Evolutionary conservation across 2,329 filamentous ascomycete species (phyloP).

Genomic region (Lecanicillium sp.): DNA sequence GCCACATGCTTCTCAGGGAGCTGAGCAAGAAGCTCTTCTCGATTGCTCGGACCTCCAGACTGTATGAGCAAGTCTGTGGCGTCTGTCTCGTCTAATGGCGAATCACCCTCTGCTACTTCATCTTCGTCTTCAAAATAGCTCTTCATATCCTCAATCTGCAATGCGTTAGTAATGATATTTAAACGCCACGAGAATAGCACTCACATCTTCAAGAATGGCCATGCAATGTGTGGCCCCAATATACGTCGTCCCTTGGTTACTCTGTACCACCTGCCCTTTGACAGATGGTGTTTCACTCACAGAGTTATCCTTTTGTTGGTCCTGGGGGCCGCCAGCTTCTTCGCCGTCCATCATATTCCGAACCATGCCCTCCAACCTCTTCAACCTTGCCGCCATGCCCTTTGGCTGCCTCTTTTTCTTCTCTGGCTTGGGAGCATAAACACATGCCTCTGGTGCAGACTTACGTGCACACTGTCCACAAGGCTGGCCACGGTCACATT

Average conservation of each 20-base stretch:
- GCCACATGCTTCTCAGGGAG: conserved; percentile 37
- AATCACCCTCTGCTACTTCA: conserved; percentile 24
- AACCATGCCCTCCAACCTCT: conserved; percentile 50
- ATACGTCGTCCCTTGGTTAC: conserved; percentile 37
- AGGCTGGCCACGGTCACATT: conserved; percentile 44
- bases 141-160: conserved; percentile 50
- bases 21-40: conserved; percentile 36
- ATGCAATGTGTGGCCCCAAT: conserved; percentile 53
- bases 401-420: conserved; percentile 31
- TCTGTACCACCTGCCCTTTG: conserved; percentile 34
- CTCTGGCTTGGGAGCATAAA: conserved; percentile 38
- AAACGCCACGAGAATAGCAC: conserved; percentile 13
- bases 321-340: conserved; percentile 5
- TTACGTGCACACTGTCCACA: conserved; percentile 46
- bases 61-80: conserved; percentile 35
- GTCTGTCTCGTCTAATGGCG: conserved; percentile 24
- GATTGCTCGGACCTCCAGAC: conserved; percentile 28
- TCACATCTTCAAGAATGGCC: conserved; percentile 52
- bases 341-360: conserved; percentile 42
- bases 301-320: too few species aligned
- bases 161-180: conserved; percentile 10
- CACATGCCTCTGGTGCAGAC: conserved; percentile 34
- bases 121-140: conserved; percentile 45
- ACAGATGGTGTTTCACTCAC: conserved; percentile 14
- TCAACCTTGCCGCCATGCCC: conserved; percentile 46